Base-by-base conservation (phyloP, 2,329 filamentous ascomycete genomes). In the Dactylellina drechsleri region DNA sequence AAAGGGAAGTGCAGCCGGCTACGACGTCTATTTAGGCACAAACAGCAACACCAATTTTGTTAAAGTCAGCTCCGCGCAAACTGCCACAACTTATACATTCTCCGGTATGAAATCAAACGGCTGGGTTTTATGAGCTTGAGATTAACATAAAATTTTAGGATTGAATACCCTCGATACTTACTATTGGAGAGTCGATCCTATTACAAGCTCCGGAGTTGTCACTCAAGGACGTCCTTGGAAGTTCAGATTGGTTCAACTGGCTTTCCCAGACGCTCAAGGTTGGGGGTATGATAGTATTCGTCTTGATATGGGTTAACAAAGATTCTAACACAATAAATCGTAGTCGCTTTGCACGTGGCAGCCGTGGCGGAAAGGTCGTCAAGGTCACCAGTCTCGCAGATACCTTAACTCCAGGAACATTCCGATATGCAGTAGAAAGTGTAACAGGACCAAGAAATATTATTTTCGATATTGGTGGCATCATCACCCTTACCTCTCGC, bases 261-360 rank as follows among this genome's bases (percentile, higher is more conserved):
- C 82, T 0, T 83, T 83, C 20, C 81, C 81, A 1, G 82, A 81
- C 2, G 82, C 82, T n/a, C 81, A 83, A 54, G 82, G 82, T 0
- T 82, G 78, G 49, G 81, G 81, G 79, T 23, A 23, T 23, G 23
- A 23, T 23, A 80, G 4, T 23, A 23, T 23, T 23, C 23, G 23
- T 23, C 23, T 23, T 23, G 23, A 23, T 23, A 23, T 23, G 2
- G 23, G 2, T 23, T 23, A 4, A 23, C 2, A 23, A 23, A 23
- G 2, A 23, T 23, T 23, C 23, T 23, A 23, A 23, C 23, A 2
- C 4, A 4, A 4, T 23, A 23, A 2, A 23, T 23, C 2, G 4
- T 23, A 23, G 23, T 23, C 78, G 81, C 41, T 79, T 76, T 77
- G 80, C 81, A 0, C 80, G 81, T 41, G 82, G 82, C 49, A 82